Conservation (phyloP, 176 grass and related monocot genomes). For the Oryza punctata region DNA sequence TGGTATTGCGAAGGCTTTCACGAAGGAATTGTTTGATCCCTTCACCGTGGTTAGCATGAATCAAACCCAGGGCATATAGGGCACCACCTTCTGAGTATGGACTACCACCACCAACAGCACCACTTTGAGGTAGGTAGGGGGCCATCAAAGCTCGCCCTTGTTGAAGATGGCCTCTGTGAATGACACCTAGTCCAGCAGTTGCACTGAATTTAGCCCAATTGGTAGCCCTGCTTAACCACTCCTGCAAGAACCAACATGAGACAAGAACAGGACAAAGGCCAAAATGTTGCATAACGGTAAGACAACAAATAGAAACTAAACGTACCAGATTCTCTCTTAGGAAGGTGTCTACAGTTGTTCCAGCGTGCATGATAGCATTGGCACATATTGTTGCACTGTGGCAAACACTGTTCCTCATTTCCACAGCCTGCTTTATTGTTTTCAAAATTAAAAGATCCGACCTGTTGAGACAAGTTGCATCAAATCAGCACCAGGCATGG, state of each 20-base stretch:
- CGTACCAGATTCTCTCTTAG: conserved; percentile 97
- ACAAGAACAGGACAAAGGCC: not conserved
- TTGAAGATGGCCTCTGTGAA: conserved; percentile 97
- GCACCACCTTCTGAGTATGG: conserved; percentile 99
- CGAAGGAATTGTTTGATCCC: conserved; percentile 97
- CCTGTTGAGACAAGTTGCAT: conserved; percentile 48
- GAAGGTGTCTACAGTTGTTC: conserved; percentile 98
- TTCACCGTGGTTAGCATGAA: conserved; percentile 99
- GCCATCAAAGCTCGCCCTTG: conserved; percentile 99
- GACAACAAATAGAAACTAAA: conserved; percentile 13
- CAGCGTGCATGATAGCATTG: conserved; percentile 99
- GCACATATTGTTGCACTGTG: conserved; percentile 98
- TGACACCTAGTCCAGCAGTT: conserved; percentile 92
- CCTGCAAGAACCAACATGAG: conserved; percentile 49
- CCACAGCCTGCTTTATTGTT: conserved; percentile 97
- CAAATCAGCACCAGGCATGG: conserved; percentile 38
- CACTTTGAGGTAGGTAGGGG: conserved; percentile 96
- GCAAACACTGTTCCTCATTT: conserved; percentile 99
- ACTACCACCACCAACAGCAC: conserved; percentile 88
- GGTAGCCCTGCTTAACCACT: conserved; percentile 98
- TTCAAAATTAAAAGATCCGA: conserved; percentile 98
- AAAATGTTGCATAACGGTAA: conserved; percentile 22
- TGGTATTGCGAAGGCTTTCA: conserved; percentile 91
- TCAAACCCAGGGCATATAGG: conserved; percentile 92
- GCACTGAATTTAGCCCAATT: conserved; percentile 99